Percentiles rank a stretch among this genome's conserved stretches.
Conservation (phyloP, 2,329 filamentous ascomycete species). For the Colletotrichum lupini region DNA sequence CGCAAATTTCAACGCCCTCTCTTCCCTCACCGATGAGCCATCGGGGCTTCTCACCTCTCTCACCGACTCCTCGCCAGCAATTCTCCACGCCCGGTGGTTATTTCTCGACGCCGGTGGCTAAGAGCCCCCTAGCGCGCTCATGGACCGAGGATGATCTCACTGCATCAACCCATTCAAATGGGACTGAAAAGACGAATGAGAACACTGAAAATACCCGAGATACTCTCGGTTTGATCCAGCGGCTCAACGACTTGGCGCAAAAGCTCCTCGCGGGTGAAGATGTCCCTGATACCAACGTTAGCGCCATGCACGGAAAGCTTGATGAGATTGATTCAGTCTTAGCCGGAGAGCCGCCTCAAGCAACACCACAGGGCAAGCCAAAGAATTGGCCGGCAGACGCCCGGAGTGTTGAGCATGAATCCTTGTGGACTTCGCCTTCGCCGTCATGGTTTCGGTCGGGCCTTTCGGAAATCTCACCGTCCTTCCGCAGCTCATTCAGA, state of each 20-base stretch:
- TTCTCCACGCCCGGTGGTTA: slow-evolving; percentile 41
- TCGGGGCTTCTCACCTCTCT: slow-evolving; percentile 45
- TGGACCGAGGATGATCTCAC: slow-evolving; percentile 37
- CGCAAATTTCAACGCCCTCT: slow-evolving; percentile 38
- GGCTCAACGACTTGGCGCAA: slow-evolving; percentile 51
- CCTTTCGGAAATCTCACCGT: slow-evolving; percentile 52
- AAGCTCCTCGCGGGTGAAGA: slow-evolving; percentile 47
- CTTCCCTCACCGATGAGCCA: slow-evolving; percentile 41
- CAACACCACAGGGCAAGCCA: slow-evolving; percentile 31
- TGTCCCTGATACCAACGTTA: slow-evolving; percentile 49
- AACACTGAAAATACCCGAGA: slow-evolving; percentile 45
- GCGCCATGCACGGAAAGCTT: slow-evolving; percentile 44
- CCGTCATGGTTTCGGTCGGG: slow-evolving; percentile 51
- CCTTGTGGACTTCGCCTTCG: slow-evolving; percentile 48
- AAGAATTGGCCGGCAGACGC: slow-evolving; percentile 35
- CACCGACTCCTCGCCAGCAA: slow-evolving; percentile 43
- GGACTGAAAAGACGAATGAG: slow-evolving; percentile 24
- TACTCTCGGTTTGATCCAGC: slow-evolving; percentile 52
- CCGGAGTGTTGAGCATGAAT: slow-evolving; percentile 36
- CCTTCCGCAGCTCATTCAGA: slow-evolving; percentile 40
- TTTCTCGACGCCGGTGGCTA: slow-evolving; percentile 39
- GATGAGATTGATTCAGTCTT: slow-evolving; percentile 49
- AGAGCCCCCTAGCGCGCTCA: slow-evolving; percentile 34
- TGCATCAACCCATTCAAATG: slow-evolving; percentile 25
- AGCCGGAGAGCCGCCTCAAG: slow-evolving; percentile 27